These are phyloP conservation scores for Styphnolobium japonicum DNA, from an alignment of 306 rosid species.

Conservation along the genomic window DNA sequence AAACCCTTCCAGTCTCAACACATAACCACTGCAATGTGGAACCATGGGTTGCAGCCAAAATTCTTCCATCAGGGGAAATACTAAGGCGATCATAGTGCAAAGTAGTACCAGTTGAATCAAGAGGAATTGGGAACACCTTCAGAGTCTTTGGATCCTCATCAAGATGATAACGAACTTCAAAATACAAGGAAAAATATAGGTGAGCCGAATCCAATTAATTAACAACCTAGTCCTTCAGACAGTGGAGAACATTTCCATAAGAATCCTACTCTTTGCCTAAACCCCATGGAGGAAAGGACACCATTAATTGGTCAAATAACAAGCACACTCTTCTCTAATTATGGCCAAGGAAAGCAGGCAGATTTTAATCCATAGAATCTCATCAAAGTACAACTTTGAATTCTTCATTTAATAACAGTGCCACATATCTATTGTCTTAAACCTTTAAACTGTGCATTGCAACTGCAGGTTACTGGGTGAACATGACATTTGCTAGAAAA, in stretches of 20 bases:
- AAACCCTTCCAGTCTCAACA: slow-evolving; percentile 77
- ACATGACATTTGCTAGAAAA: not conserved
- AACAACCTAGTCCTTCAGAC: not conserved
- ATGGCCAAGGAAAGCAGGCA: not conserved
- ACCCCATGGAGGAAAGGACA: not conserved
- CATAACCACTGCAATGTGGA: slow-evolving; percentile 89
- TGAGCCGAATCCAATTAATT: slow-evolving; percentile 18
- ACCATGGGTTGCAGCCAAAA: slow-evolving; percentile 84
- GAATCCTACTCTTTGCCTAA: not conserved
- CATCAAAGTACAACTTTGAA: not conserved
- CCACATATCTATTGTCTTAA: not conserved
- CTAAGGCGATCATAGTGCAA: slow-evolving; percentile 78
- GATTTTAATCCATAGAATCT: slow-evolving; percentile 11
- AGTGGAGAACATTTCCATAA: not conserved
- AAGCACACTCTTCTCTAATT: not conserved
- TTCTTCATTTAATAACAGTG: not conserved
- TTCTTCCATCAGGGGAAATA: slow-evolving; percentile 79
- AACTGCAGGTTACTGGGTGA: not conserved
- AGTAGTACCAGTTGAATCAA: slow-evolving; percentile 61
- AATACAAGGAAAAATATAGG: slow-evolving; percentile 15
- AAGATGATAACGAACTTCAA: slow-evolving; percentile 89
- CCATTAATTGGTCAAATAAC: slow-evolving; percentile 5
- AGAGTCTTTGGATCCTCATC: slow-evolving; percentile 95
- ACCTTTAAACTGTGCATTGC: not conserved
- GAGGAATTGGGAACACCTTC: slow-evolving; percentile 88